Conservation (phyloP, 2,329 filamentous ascomycete species). For the Lecanicillium sp. region DNA sequence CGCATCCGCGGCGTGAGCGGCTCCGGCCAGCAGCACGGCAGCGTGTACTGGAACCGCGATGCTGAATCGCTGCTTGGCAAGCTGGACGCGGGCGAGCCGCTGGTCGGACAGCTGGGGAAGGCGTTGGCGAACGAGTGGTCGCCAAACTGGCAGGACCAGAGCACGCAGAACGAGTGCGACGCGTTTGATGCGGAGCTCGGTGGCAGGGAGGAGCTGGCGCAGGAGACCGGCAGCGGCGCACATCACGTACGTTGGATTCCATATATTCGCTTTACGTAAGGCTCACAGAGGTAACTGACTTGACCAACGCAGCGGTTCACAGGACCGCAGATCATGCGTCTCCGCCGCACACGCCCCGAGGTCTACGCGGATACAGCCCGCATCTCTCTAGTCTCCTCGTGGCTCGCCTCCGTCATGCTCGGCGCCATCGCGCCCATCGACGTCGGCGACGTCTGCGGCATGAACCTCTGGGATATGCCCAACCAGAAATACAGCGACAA, state of each 20-base stretch:
- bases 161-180: constrained; percentile 88
- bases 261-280: neutral
- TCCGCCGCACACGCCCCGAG: constrained; percentile 71
- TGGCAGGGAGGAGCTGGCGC: constrained; percentile 60
- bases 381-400: constrained; percentile 93
- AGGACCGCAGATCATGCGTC: constrained; percentile 90
- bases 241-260: constrained; percentile 65
- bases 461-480: constrained; percentile 92
- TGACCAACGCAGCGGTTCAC: constrained; percentile 69
- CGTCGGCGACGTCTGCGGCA: constrained; percentile 89
- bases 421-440: constrained; percentile 84
- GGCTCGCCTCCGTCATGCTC: constrained; percentile 84
- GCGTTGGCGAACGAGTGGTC: constrained; percentile 81
- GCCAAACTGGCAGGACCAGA: constrained; percentile 97
- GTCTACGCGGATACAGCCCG: constrained; percentile 75
- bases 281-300: constrained; percentile 12
- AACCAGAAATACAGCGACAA: constrained; percentile 66
- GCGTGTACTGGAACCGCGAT: constrained; percentile 79
- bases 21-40: constrained; percentile 95
- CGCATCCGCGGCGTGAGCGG: constrained; percentile 78
- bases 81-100: constrained; percentile 53
- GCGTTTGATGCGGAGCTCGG: constrained; percentile 72
- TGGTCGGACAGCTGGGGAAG: constrained; percentile 65
- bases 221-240: constrained; percentile 82
- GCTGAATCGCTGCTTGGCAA: constrained; percentile 59